phyloP scores from a whole-genome alignment of 495 filamentous ascomycete genomes.

The Penicillium angulare region DNA sequence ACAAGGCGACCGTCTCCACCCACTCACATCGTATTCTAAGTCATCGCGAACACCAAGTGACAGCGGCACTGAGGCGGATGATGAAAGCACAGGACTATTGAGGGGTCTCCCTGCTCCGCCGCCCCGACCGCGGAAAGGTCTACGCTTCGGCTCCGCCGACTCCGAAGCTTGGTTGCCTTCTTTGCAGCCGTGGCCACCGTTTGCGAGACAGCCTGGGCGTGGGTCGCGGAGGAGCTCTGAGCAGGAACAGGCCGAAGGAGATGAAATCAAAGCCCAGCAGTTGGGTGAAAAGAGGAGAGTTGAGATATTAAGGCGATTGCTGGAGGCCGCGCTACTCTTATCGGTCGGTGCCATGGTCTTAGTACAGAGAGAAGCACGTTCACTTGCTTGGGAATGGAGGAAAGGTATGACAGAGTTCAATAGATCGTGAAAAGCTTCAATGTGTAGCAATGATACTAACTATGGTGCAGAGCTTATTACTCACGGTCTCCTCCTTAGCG shows the following conservation, averaged over 20 bases:
- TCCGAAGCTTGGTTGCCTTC: conserved; percentile 35
- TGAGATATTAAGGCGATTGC: conserved; percentile 44
- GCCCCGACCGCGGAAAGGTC: conserved; percentile 67
- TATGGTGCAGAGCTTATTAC: conserved; percentile 46
- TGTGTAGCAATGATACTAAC: background rate
- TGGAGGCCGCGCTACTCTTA: conserved; percentile 44
- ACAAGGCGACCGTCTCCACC: conserved; percentile 24
- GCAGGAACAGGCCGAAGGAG: conserved; percentile 30
- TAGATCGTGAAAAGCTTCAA: no score
- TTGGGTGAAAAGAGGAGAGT: conserved; percentile 34
- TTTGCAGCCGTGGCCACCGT: conserved; percentile 37
- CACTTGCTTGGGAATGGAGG: conserved; percentile 40
- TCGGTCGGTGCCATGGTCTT: conserved; percentile 46
- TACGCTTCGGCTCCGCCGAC: conserved; percentile 47
- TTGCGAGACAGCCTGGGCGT: conserved; percentile 31
- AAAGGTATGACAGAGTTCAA: conserved; percentile 35
- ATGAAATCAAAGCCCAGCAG: conserved; percentile 26
- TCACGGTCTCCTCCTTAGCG: conserved; percentile 38
- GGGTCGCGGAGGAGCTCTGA: conserved; percentile 40
- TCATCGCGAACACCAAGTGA: conserved; percentile 67
- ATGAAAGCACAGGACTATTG: conserved; percentile 70
- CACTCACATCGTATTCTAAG: conserved; percentile 22
- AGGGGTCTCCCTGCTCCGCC: conserved; percentile 79
- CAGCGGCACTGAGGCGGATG: conserved; percentile 88
- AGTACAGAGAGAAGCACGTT: conserved; percentile 27